Evolutionary conservation across 495 filamentous ascomycete genomes (phyloP).

Genomic region (Durotheca rogersii): DNA sequence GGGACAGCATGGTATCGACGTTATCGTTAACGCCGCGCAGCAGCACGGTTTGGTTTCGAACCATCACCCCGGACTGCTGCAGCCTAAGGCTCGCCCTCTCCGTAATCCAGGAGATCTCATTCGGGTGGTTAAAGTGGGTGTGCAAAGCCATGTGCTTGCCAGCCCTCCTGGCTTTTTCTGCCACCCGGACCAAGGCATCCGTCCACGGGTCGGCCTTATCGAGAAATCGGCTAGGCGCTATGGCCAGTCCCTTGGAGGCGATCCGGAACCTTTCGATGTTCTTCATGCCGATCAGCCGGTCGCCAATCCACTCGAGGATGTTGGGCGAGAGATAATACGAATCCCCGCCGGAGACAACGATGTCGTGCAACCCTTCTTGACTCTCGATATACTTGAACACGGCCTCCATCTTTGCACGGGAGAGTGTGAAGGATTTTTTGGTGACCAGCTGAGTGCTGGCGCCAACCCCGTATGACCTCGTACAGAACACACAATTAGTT

Average conservation of each 20-base stretch:
- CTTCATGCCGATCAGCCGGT: conserved; percentile 40
- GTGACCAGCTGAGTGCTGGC: conserved; percentile 49
- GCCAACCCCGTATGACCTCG: conserved; percentile 59
- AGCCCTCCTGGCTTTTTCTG: conserved; percentile 45
- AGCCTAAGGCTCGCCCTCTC: conserved; percentile 50
- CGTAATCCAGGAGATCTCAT: conserved; percentile 62
- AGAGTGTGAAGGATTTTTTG: conserved; percentile 50
- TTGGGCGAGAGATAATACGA: conserved; percentile 49
- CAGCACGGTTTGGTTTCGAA: conserved; percentile 55
- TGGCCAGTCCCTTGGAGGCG: conserved; percentile 58
- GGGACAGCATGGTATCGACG: conserved; percentile 48
- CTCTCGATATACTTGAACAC: conserved; percentile 54
- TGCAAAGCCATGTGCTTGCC: conserved; percentile 61
- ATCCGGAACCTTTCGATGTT: conserved; percentile 56
- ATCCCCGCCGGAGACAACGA: conserved; percentile 61
- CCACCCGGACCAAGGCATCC: conserved; percentile 48
- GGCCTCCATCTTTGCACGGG: conserved; percentile 43
- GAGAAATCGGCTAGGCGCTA: conserved; percentile 51
- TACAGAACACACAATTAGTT: conserved; percentile 59
- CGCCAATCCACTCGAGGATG: conserved; percentile 41
- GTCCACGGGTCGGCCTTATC: conserved; percentile 55
- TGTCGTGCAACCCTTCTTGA: conserved; percentile 49
- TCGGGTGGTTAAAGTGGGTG: conserved; percentile 63
- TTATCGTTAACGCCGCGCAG: conserved; percentile 58
- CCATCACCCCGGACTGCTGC: conserved; percentile 50